Conservation (phyloP, 2,329 filamentous ascomycete genomes). For the Botrytis byssoidea region DNA sequence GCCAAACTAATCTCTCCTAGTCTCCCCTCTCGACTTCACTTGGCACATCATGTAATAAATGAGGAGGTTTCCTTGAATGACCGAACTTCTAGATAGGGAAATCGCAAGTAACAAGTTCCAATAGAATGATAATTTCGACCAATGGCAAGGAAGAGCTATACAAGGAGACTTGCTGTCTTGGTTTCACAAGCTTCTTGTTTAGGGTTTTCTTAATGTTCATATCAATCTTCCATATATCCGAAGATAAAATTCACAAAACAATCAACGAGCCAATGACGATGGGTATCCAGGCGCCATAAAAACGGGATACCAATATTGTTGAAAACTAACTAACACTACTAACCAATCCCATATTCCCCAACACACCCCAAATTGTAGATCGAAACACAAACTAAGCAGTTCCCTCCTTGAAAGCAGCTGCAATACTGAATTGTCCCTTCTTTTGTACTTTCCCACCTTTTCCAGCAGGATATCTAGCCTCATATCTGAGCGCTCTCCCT, state of each 20-base stretch:
- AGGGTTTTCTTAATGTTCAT: neutral
- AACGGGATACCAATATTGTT: neutral
- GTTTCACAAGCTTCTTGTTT: neutral
- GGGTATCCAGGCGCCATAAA: neutral
- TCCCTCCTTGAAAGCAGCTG: constrained; percentile 28
- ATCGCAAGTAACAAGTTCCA: neutral
- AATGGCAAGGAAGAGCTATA: neutral
- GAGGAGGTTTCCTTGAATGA: neutral
- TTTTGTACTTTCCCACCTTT: constrained; percentile 3
- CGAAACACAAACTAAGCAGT: constrained; percentile 14
- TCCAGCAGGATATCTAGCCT: constrained; percentile 25
- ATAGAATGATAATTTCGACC: neutral
- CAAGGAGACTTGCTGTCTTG: neutral
- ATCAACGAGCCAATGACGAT: neutral
- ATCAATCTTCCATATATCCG: rapidly evolving
- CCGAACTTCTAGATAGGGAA: neutral
- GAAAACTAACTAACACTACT: neutral
- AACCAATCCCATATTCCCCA: neutral
- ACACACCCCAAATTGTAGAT: neutral
- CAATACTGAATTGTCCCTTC: constrained; percentile 27
- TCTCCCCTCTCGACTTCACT: neutral
- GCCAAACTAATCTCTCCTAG: neutral
- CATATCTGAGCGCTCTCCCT: constrained; percentile 28
- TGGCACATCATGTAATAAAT: neutral
- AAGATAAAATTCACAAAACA: neutral